These are phyloP conservation scores for Backusella mclennaniae DNA, from an alignment of 192 early-diverging fungal genomes.

Conservation along the genomic window DNA sequence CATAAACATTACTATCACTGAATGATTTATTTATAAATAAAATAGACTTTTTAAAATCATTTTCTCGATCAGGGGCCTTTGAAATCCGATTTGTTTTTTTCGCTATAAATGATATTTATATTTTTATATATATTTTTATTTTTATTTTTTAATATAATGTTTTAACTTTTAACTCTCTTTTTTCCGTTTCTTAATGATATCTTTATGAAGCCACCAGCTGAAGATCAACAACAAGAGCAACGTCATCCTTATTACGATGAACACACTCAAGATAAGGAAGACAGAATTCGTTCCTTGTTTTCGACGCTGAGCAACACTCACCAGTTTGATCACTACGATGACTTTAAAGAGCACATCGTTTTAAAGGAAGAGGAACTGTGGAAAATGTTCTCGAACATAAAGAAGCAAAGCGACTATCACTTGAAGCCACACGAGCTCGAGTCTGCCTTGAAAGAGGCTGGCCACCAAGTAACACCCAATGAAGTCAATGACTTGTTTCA, in stretches of 20 bases:
- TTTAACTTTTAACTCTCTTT: not conserved
- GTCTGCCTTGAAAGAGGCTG: conserved; percentile 49
- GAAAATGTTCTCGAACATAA: conserved; percentile 61
- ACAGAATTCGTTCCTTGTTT: conserved; percentile 38
- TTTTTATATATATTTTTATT: not conserved
- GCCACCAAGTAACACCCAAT: conserved; percentile 54
- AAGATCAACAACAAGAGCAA: not conserved
- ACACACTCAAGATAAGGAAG: conserved; percentile 25
- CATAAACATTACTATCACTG: not conserved
- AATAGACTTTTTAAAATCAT: not conserved
- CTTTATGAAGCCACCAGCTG: conserved; percentile 1
- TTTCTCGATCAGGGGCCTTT: not conserved
- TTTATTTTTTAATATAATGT: not conserved
- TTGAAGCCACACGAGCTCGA: conserved; percentile 58
- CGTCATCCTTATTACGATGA: conserved; percentile 33
- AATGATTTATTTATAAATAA: not conserved
- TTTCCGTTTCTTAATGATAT: not conserved
- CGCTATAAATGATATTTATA: not conserved
- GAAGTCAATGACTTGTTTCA: conserved; percentile 58
- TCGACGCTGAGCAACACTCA: conserved; percentile 30
- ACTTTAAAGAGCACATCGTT: conserved; percentile 58
- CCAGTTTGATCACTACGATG: conserved; percentile 38
- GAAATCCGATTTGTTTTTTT: not conserved
- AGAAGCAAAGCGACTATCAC: conserved; percentile 52
- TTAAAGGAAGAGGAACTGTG: conserved; percentile 63